Evolutionary conservation across 495 filamentous ascomycete genomes (phyloP), one percentile per base, ranked within the genome.

Genomic region (Neurospora sp.): DNA sequence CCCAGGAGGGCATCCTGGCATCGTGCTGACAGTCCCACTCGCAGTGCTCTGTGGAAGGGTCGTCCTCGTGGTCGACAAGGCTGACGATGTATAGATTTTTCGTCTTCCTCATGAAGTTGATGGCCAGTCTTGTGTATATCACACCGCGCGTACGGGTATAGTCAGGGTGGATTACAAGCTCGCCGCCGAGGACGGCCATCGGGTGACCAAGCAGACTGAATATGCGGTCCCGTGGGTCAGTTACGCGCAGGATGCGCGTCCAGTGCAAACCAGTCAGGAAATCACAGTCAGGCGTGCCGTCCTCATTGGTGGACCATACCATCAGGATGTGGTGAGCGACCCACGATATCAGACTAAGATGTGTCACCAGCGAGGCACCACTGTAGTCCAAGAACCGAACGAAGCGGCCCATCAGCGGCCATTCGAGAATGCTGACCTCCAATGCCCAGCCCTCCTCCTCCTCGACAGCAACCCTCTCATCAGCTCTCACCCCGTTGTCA

Each of bases 211-310:
- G 70, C 16, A 76, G 70, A 18, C 22, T 27, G 72, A 70, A 74
- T 7, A 76, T 72, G 18, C 74, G 74, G 20, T 76, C 74, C 22
- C 74, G 72, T 5, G 74, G 42, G 48, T 76, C 74, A 16, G 74
- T 76, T 31, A 76, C 74, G 20, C 70, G 70, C 37, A 76, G 70
- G 40, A 76, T 74, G 37, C 74, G 74, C 39, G 45, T 45, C 74
- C 74, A 76, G 72, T 76, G 74, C 74, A 76, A 72, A 9, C 59
- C 65, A 22, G 74, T 76, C 10, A 76, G 70, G 40, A 76, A 76
- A 31, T 74, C 74, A 44, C 72, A 76, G 10, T 16, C 65, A 4
- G 74, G 72, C 14, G 70, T 70, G 65, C 74, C 74, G 65, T 74
- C 70, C 7, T 59, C 72, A 7, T 68, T 40, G 9, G 14, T 65